phyloP scores from a whole-genome alignment of 306 rosid genomes.

The Trichosanthes truncata region DNA sequence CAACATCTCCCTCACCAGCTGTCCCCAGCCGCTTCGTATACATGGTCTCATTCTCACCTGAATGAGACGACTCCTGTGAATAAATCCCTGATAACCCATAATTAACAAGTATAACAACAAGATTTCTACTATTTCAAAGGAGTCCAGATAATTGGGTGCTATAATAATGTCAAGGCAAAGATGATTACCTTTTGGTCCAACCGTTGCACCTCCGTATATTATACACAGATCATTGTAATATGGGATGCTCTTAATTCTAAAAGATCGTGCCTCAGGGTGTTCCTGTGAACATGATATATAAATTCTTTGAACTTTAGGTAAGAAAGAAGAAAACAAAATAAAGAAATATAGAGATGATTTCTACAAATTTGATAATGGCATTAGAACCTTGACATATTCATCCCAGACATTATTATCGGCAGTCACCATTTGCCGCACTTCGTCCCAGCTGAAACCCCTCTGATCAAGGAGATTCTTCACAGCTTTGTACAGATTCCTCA shows the following conservation, averaged over 20 bases:
- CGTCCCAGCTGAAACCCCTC: conserved; percentile 63
- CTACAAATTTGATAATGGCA: background rate
- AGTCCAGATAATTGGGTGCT: background rate
- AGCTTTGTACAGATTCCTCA: conserved; percentile 50
- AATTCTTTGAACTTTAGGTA: background rate
- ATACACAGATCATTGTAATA: conserved; percentile 37
- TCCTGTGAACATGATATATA: conserved; percentile 26
- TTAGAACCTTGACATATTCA: conserved; percentile 51
- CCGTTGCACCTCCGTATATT: conserved; percentile 34
- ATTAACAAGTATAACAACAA: conserved; percentile 10
- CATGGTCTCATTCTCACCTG: conserved; percentile 24
- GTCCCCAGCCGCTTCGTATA: conserved; percentile 16
- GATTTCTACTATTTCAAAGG: background rate
- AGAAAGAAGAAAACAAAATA: background rate
- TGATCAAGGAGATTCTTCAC: conserved; percentile 41
- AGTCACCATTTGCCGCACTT: conserved; percentile 51
- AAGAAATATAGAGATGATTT: conserved; percentile 8
- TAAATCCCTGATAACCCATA: conserved; percentile 28
- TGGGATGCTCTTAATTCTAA: conserved; percentile 57
- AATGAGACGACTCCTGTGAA: conserved; percentile 26
- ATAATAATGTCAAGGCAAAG: background rate
- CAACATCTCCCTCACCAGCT: conserved; percentile 22
- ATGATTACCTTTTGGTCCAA: conserved; percentile 33
- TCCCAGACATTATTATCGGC: conserved; percentile 68
- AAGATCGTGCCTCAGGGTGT: conserved; percentile 43